A percentile compares a stretch with the other conserved stretches of the same genome.
phyloP scores from a whole-genome alignment of 768 basidiomycete genomes.

The Tricholoma terreum region DNA sequence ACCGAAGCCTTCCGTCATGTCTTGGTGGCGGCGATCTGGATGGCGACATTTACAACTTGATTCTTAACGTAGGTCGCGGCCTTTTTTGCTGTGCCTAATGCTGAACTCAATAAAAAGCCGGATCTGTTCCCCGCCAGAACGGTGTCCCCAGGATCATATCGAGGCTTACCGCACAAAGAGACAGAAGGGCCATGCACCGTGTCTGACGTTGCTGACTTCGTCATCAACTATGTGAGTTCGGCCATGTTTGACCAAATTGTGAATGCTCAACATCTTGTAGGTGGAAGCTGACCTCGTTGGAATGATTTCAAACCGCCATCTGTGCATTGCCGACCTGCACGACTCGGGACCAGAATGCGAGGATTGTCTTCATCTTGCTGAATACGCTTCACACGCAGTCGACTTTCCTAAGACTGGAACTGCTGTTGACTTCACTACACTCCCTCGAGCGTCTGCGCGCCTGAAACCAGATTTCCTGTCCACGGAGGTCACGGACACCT shows the following conservation, averaged over 20 bases:
- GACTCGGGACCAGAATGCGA: constrained; percentile 24
- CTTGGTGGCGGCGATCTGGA: constrained; percentile 56
- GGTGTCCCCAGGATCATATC: constrained; percentile 37
- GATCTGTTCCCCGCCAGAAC: constrained; percentile 25
- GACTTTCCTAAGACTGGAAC: constrained; percentile 47
- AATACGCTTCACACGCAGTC: constrained; percentile 45
- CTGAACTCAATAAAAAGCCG: constrained; percentile 18
- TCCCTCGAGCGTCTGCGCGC: constrained; percentile 28
- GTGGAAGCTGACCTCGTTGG: constrained; percentile 39
- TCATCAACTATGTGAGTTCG: constrained; percentile 41
- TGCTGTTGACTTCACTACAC: constrained; percentile 31
- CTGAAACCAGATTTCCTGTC: constrained; percentile 43
- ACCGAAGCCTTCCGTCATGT: constrained; percentile 41
- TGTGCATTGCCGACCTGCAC: constrained; percentile 41
- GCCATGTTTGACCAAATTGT: constrained; percentile 1
- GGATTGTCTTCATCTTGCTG: constrained; percentile 40
- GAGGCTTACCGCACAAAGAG: constrained; percentile 30
- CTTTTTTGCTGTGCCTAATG: not conserved
- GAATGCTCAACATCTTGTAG: constrained; percentile 7
- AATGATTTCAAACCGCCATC: constrained; percentile 39
- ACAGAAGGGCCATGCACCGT: constrained; percentile 33
- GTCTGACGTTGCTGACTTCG: constrained; percentile 44
- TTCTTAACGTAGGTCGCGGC: constrained; percentile 33
- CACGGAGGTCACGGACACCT: constrained; percentile 33
- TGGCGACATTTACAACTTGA: constrained; percentile 51